Conservation (phyloP, 2,329 filamentous ascomycete species). For the Aspergillus fischeri region DNA sequence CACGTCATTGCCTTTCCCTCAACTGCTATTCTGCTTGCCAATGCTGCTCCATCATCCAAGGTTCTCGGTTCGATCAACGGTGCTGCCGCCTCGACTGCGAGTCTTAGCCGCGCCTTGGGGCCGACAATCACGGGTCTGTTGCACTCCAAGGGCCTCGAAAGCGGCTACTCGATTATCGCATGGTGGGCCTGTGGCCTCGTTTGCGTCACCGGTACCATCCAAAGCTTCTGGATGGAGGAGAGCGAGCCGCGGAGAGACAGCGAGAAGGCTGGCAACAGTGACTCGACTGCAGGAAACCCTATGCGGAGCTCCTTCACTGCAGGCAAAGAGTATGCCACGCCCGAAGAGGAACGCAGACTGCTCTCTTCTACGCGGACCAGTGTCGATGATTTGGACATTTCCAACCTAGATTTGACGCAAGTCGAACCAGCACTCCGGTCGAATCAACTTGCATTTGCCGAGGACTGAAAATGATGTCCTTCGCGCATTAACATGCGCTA, state of each 20-base stretch:
- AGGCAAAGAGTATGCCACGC: slow-evolving; percentile 19
- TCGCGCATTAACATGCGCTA: background rate
- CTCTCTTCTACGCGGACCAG: slow-evolving; percentile 34
- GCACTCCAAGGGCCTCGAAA: slow-evolving; percentile 72
- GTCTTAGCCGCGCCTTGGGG: slow-evolving; percentile 80
- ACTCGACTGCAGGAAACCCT: slow-evolving; percentile 23
- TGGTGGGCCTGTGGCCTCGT: slow-evolving; percentile 90
- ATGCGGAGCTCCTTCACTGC: slow-evolving; percentile 20
- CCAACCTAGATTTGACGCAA: slow-evolving; percentile 21
- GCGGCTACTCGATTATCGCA: slow-evolving; percentile 79
- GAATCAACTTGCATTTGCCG: slow-evolving; percentile 8
- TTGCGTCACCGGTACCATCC: slow-evolving; percentile 67
- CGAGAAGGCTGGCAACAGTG: slow-evolving; percentile 33
- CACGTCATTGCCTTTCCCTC: slow-evolving; percentile 88
- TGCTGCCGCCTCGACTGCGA: slow-evolving; percentile 84
- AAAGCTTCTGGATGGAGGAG: slow-evolving; percentile 74
- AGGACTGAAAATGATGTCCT: background rate
- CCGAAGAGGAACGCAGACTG: slow-evolving; percentile 33
- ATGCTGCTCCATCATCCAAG: slow-evolving; percentile 76
- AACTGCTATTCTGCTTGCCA: slow-evolving; percentile 82
- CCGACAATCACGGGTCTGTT: slow-evolving; percentile 83
- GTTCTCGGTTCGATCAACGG: slow-evolving; percentile 92
- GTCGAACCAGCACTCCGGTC: slow-evolving; percentile 7
- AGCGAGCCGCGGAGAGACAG: slow-evolving; percentile 41
- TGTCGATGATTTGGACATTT: slow-evolving; percentile 30